A percentile compares a stretch with the other conserved stretches of the same genome.
Conservation (phyloP, 768 basidiomycete species). For the Leccinum subgranulosum region DNA sequence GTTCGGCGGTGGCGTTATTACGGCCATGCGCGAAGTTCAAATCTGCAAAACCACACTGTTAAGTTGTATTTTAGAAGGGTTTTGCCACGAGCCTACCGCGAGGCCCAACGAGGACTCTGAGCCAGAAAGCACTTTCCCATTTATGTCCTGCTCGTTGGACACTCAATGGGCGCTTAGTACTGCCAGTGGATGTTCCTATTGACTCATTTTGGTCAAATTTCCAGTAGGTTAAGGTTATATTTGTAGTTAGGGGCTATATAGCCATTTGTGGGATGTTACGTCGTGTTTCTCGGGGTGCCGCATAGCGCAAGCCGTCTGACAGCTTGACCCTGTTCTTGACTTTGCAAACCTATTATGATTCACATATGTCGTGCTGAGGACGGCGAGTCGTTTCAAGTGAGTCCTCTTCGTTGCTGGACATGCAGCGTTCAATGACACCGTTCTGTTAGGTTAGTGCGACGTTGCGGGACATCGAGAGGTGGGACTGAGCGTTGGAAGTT, state of each 20-base stretch:
- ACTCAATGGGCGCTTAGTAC: neutral
- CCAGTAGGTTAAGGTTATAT: neutral
- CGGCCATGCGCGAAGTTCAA: neutral
- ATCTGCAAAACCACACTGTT: neutral
- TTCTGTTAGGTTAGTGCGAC: conserved; percentile 49
- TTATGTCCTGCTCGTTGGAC: neutral
- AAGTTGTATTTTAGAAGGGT: too few species aligned
- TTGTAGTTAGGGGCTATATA: conserved; percentile 14
- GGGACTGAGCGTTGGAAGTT: conserved; percentile 14
- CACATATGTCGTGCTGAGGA: conserved; percentile 65
- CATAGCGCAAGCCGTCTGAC: neutral
- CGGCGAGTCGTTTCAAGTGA: conserved; percentile 59
- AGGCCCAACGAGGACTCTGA: neutral
- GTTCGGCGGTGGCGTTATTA: neutral
- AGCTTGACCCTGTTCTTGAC: conserved; percentile 6
- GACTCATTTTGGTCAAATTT: too few species aligned
- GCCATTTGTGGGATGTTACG: conserved; percentile 19
- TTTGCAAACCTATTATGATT: conserved; percentile 41
- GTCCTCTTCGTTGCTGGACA: conserved; percentile 5
- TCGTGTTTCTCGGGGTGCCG: conserved; percentile 13
- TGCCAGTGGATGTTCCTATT: too few species aligned
- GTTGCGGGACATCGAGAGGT: conserved; percentile 78
- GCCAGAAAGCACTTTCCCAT: neutral
- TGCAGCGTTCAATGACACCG: conserved; percentile 1
- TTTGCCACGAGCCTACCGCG: neutral